These are phyloP conservation scores for Calonectria crousiana DNA, from an alignment of 2,329 filamentous ascomycete species.

Conservation along the genomic window DNA sequence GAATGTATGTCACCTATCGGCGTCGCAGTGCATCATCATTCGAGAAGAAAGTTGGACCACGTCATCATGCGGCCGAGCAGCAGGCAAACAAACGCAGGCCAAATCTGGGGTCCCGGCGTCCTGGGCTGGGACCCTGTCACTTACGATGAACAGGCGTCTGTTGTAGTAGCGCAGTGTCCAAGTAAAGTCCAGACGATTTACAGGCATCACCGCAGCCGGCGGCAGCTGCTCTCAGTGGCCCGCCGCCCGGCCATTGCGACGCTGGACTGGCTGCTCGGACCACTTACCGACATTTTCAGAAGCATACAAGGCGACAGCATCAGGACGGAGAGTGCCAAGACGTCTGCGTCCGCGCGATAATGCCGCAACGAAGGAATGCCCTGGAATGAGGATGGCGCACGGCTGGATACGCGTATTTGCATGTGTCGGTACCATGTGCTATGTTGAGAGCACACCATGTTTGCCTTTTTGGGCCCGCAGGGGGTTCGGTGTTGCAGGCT, in stretches of 20 bases:
- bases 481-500: neutral
- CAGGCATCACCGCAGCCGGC: neutral
- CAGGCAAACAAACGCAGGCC: neutral
- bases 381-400: neutral
- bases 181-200: neutral
- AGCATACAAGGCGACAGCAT: neutral
- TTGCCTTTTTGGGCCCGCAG: neutral
- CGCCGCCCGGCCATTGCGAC: neutral
- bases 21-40: conserved; percentile 13
- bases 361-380: conserved; percentile 8
- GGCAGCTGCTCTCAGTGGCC: neutral
- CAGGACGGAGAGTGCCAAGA: neutral
- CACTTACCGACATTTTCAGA: neutral
- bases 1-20: neutral
- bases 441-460: neutral
- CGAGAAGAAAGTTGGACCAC: conserved; percentile 22
- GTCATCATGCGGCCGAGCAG: conserved; percentile 11
- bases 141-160: neutral
- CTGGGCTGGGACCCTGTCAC: neutral
- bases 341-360: conserved; percentile 16
- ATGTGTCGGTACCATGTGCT: neutral
- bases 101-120: conserved; percentile 2
- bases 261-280: neutral
- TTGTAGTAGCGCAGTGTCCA: neutral
- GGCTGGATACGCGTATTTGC: neutral